Conservation (phyloP, 768 basidiomycete species). For the Rhodosporidiobolus odoratus region DNA sequence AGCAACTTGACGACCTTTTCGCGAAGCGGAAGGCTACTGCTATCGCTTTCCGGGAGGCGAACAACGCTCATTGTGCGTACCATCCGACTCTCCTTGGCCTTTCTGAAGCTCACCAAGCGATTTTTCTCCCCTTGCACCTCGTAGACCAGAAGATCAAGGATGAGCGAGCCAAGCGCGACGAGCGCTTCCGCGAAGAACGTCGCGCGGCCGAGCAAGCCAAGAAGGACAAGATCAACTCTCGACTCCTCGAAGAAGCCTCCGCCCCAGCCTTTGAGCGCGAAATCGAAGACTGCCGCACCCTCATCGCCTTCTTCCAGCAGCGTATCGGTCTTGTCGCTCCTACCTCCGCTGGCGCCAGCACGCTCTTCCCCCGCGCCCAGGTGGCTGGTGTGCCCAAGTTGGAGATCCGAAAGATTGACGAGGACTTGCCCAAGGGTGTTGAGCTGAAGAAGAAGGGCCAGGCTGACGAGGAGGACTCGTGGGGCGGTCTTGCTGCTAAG, state of each 20-base stretch:
- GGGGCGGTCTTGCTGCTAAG: constrained; percentile 58
- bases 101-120: no score
- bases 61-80: constrained; percentile 65
- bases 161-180: constrained; percentile 74
- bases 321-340: constrained; percentile 29
- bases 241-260: constrained; percentile 82
- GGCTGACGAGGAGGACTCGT: constrained; percentile 74
- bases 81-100: neutral
- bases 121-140: neutral
- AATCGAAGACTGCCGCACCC: constrained; percentile 92
- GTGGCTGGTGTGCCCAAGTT: constrained; percentile 68
- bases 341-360: constrained; percentile 43
- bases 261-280: constrained; percentile 82
- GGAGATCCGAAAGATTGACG: constrained; percentile 78
- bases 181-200: constrained; percentile 67
- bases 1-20: constrained; percentile 64
- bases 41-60: constrained; percentile 68
- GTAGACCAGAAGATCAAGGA: constrained; percentile 67
- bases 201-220: constrained; percentile 71
- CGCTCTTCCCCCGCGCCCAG: constrained; percentile 18
- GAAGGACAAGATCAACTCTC: constrained; percentile 70
- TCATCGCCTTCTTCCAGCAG: constrained; percentile 69
- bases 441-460: constrained; percentile 91
- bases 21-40: constrained; percentile 69
- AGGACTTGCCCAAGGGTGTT: constrained; percentile 57